Evolutionary conservation across 345 rosid genomes (phyloP), one percentile per base, ranked within the genome.

Genomic region (Pugionium cornutum): DNA sequence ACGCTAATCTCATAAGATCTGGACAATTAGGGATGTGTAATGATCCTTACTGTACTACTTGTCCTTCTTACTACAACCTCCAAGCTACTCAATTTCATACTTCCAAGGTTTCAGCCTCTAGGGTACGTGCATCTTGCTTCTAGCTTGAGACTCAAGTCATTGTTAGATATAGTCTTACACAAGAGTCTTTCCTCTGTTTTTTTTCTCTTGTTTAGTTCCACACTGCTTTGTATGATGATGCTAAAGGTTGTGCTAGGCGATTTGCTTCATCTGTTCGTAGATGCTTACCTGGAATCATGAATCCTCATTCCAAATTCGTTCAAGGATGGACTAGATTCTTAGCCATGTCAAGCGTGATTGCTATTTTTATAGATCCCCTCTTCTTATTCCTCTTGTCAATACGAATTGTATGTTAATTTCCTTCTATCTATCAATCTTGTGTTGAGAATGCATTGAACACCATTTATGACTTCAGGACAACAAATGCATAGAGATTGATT

Each of bases 31-130:
- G 98, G 4, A 75, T 82, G 89, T 92, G 98, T 69, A 80, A 79
- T 75, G 91, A 88, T 80, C 98, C 96, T 64, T 92, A 89, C 67
- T 89, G 97, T 77, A 92, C 97, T 10, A 86, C 87, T 62, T 92
- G 98, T 49, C 98, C 96, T 34, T 73, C 86, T 27, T 79, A 69
- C 61, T 86, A 85, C 82, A 79, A 77, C 64, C 57, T 56, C 42
- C 76, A 78, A 67, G 68, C 79, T 47, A 63, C 68, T 25, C 77
- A 70, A 30, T 71, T 68, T n/a, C 82, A 67, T 18, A 30, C 40
- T 53, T 70, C 82, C 32, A 84, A 55, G 62, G 55, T 75, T 60
- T 84, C 91, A 2, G 62, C 78, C 36, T 53, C 84, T 46, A 75
- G 60, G 84, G 89, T 83, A 56, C 26, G 71, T 70, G 4, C 42